phyloP scores from a whole-genome alignment of 176 grass and related monocot genomes.

The Lolium multiflorum region DNA sequence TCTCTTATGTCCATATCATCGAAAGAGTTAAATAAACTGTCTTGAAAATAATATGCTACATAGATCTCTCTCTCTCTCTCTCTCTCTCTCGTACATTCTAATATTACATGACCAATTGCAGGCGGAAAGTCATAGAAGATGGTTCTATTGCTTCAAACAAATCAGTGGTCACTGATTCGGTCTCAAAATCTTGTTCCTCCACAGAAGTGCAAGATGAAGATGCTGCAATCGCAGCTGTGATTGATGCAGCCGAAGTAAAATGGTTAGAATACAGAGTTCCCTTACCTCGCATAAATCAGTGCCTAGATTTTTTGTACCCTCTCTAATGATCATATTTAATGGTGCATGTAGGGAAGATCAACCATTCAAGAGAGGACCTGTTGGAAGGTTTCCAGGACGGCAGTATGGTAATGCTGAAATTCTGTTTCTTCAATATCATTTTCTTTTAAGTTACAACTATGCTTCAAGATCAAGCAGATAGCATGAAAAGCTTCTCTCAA shows the following conservation, averaged over 20 bases:
- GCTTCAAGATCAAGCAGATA: neutral
- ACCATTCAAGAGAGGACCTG: conserved; percentile 32
- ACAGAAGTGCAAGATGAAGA: conserved; percentile 56
- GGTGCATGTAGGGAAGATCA: conserved; percentile 44
- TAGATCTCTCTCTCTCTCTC: neutral
- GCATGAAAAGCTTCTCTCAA: neutral
- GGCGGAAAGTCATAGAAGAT: conserved; percentile 57
- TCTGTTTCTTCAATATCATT: neutral
- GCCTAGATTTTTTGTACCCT: neutral
- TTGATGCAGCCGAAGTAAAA: conserved; percentile 60
- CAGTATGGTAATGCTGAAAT: conserved; percentile 32
- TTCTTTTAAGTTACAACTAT: neutral
- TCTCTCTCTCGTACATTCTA: conserved; percentile 3
- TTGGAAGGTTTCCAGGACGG: conserved; percentile 38
- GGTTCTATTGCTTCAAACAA: conserved; percentile 37
- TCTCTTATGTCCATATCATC: neutral
- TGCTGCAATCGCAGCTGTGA: conserved; percentile 48
- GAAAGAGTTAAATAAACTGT: conserved; percentile 6
- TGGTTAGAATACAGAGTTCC: conserved; percentile 27
- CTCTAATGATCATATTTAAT: conserved; percentile 22
- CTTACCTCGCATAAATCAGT: neutral
- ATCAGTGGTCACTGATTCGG: conserved; percentile 45
- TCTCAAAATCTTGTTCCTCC: conserved; percentile 50
- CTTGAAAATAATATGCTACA: neutral
- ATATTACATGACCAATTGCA: conserved; percentile 38